Conservation (phyloP, 1,284 basidiomycete species). For the Sutorius eximius region DNA sequence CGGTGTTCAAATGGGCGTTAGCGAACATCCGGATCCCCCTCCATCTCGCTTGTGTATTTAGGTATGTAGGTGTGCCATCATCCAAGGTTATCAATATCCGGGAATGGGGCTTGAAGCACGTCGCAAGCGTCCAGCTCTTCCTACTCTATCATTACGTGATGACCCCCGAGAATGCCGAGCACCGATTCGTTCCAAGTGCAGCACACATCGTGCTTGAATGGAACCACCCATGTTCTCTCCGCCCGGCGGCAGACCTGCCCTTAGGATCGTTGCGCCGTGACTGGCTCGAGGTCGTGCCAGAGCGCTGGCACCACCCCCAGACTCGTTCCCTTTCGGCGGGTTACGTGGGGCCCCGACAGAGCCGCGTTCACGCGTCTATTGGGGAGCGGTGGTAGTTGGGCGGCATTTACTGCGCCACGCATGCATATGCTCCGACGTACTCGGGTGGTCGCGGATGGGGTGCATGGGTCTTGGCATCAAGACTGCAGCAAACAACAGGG, state of each 20-base stretch:
- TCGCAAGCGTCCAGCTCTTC: not conserved
- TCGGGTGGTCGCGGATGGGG: no score
- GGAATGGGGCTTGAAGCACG: not conserved
- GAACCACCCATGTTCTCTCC: no score
- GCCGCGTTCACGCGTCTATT: not conserved
- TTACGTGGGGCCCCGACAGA: not conserved
- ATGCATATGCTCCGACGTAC: no score
- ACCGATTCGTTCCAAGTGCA: not conserved
- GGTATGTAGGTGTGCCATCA: no score
- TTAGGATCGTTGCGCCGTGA: not conserved
- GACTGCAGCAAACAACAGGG: not conserved
- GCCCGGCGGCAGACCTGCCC: no score
- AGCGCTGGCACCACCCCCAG: no score
- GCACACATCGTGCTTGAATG: not conserved
- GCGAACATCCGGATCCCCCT: no score
- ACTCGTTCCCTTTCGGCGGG: not conserved
- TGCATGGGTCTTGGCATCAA: not conserved
- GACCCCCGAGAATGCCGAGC: not conserved
- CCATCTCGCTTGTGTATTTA: constrained; percentile 4
- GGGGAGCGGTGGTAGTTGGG: no score
- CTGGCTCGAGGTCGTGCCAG: not conserved
- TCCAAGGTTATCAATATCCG: no score
- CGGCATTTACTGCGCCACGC: not conserved
- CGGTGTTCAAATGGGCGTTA: not conserved
- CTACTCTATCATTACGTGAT: not conserved